Percentiles rank a stretch among this genome's conserved stretches.
Evolutionary conservation across 2,329 filamentous ascomycete genomes (phyloP).

Genomic region (Madurella fahalii): DNA sequence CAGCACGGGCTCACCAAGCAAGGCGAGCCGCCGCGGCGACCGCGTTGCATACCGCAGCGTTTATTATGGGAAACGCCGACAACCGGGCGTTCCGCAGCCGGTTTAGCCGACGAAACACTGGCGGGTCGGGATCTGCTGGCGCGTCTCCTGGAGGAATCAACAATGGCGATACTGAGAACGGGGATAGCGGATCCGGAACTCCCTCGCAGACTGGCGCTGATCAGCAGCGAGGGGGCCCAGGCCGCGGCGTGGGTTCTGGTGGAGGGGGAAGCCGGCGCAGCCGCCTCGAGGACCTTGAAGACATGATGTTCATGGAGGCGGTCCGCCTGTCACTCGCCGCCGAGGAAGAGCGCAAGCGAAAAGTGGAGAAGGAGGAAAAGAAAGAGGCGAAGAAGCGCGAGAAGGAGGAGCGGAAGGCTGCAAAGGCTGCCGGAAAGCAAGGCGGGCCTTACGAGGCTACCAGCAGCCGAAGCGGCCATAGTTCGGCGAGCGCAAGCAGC

Average conservation of each 20-base stretch:
- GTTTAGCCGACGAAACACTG: constrained; percentile 54
- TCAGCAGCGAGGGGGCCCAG: constrained; percentile 31
- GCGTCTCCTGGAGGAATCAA: constrained; percentile 16
- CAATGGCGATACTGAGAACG: constrained; percentile 25
- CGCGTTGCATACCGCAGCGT: constrained; percentile 89
- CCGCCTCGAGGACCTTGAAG: constrained; percentile 83
- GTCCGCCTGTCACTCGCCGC: constrained; percentile 85
- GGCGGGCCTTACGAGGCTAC: constrained; percentile 37
- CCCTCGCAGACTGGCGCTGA: constrained; percentile 31
- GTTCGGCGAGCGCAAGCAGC: constrained; percentile 59
- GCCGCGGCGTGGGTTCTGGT: constrained; percentile 22
- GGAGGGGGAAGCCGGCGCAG: constrained; percentile 31
- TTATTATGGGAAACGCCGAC: constrained; percentile 69
- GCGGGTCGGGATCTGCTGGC: constrained; percentile 33
- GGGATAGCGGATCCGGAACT: constrained; percentile 24
- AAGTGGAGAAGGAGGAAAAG: constrained; percentile 74
- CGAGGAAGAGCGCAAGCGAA: constrained; percentile 87
- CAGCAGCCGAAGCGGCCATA: constrained; percentile 39
- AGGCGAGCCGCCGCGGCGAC: constrained; percentile 88
- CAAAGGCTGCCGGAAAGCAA: constrained; percentile 60
- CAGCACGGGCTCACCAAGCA: constrained; percentile 79
- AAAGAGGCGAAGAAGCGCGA: constrained; percentile 81
- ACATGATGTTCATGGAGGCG: constrained; percentile 98
- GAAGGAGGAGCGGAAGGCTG: constrained; percentile 74
- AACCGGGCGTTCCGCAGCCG: constrained; percentile 49